Base-by-base conservation (phyloP, 371 early-diverging fungal genomes). In the Mycotypha africana region DNA sequence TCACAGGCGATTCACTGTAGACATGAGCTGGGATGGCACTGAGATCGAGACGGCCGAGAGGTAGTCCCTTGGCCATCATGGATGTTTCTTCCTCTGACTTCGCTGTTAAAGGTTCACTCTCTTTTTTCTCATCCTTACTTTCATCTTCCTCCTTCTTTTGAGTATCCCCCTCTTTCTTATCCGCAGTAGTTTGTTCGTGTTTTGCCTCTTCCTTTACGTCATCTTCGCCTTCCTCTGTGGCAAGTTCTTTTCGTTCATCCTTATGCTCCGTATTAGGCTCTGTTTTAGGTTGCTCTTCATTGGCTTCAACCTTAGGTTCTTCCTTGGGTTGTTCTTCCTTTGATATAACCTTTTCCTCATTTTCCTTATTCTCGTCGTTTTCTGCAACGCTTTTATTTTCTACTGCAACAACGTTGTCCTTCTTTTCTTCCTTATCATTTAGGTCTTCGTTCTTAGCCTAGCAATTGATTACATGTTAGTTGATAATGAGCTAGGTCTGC, bases 361-460 rank as follows among this genome's bases (percentile, higher is more conserved):
- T 42, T 19, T 20, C 53, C 21, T 47, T 39, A 11, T 39, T 41
- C 7, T 49, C 47, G 4, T 30, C 53, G 7, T 48, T 19, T 21
- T 54, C 48, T 10, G 34, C 46, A 7, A 17, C 37, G 47, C 58
- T 49, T 23, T 39, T 35, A 49, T 61, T 48, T 22, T 39, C 38
- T 2, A 42, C 48, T 20, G 32, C 42, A 50, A 73, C 70, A 12
- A 53, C 64, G 57, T 60, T 45, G 20, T 40, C 38, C 28, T 67
- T 66, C 17, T 48, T 72, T 45, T 72, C 70, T 28, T 63, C 70
- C 37, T 70, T 60, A 21, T 63, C 73, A 33, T 44, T 46, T 40
- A n/a, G n/a, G n/a, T n/a, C n/a, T n/a, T n/a, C n/a, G n/a, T n/a
- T n/a, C n/a, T n/a, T n/a, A n/a, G n/a, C n/a, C n/a, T n/a, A n/a